Evolutionary conservation across 148 eudicot genomes (phyloP).

Genomic region (Linanthus parryae): DNA sequence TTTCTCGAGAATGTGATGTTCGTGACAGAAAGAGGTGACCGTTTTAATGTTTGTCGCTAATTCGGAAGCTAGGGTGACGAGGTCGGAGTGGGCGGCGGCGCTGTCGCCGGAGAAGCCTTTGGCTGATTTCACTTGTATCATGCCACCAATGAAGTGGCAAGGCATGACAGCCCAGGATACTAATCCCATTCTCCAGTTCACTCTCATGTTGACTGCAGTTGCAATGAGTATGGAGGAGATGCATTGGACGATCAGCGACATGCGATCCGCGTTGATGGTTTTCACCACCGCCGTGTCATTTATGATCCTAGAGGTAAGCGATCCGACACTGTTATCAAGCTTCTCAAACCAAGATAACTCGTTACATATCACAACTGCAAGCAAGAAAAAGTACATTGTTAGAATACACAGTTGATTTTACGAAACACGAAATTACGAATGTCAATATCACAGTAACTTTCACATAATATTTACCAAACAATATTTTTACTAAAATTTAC

Average conservation of each 20-base stretch:
- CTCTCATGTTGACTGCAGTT: slow-evolving; percentile 34
- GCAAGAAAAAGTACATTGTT: no score
- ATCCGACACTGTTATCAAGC: slow-evolving; percentile 35
- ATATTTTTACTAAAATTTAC: no score
- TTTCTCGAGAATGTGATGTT: slow-evolving; percentile 30
- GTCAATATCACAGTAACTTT: no score
- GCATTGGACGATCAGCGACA: slow-evolving; percentile 46
- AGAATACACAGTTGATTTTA: no score
- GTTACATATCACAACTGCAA: slow-evolving; percentile 29
- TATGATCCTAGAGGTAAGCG: slow-evolving; percentile 30
- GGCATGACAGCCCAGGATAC: slow-evolving; percentile 61
- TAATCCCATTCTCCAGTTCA: slow-evolving; percentile 44
- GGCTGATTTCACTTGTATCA: slow-evolving; percentile 47
- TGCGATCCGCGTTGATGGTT: slow-evolving; percentile 36
- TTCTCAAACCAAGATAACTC: slow-evolving; percentile 45
- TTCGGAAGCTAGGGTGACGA: slow-evolving; percentile 39
- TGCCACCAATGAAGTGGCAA: slow-evolving; percentile 44
- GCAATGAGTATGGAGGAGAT: slow-evolving; percentile 40
- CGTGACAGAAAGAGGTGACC: slow-evolving; percentile 40
- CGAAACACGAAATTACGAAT: no score
- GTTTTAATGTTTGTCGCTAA: slow-evolving; percentile 34
- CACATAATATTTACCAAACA: no score
- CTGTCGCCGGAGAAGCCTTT: slow-evolving; percentile 37
- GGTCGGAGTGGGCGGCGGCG: slow-evolving; percentile 27
- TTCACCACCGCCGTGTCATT: slow-evolving; percentile 35